Conservation (phyloP, 768 basidiomycete genomes). For the Chiua virens region DNA sequence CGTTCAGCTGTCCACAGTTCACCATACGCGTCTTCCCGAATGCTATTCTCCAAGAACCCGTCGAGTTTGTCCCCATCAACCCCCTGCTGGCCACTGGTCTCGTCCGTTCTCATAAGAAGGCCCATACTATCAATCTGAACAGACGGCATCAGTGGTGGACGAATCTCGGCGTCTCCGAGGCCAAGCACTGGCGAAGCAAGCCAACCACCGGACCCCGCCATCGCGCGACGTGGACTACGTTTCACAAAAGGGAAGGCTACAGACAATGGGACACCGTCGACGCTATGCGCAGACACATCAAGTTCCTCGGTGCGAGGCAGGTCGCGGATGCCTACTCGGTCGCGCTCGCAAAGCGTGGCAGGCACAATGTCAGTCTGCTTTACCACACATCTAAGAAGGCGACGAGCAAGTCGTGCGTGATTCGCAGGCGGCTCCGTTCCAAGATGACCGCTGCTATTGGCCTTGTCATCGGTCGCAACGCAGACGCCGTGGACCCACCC, state of each 20-base stretch:
- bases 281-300: background rate
- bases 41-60: slow-evolving; percentile 11
- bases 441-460: slow-evolving; percentile 19
- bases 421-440: slow-evolving; percentile 21
- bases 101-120: background rate
- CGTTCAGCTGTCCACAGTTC: slow-evolving; percentile 19
- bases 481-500: slow-evolving; percentile 2
- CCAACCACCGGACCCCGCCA: too few species aligned
- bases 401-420: slow-evolving; percentile 23
- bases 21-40: slow-evolving; percentile 25
- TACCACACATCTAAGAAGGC: slow-evolving; percentile 24
- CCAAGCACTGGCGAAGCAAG: background rate
- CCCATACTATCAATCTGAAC: background rate
- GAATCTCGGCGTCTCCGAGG: background rate
- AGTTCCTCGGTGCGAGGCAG: background rate
- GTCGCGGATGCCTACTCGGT: slow-evolving; percentile 6
- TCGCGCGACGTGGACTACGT: too few species aligned
- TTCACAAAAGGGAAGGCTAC: background rate
- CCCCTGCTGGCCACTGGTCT: slow-evolving; percentile 21
- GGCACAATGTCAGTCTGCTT: slow-evolving; percentile 13
- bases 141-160: slow-evolving; percentile 1
- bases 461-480: slow-evolving; percentile 18
- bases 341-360: slow-evolving; percentile 7
- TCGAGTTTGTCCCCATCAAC: slow-evolving; percentile 15
- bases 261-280: background rate